phyloP scores from a whole-genome alignment of 805 yeast species.

The Suhomyces prunicola region DNA sequence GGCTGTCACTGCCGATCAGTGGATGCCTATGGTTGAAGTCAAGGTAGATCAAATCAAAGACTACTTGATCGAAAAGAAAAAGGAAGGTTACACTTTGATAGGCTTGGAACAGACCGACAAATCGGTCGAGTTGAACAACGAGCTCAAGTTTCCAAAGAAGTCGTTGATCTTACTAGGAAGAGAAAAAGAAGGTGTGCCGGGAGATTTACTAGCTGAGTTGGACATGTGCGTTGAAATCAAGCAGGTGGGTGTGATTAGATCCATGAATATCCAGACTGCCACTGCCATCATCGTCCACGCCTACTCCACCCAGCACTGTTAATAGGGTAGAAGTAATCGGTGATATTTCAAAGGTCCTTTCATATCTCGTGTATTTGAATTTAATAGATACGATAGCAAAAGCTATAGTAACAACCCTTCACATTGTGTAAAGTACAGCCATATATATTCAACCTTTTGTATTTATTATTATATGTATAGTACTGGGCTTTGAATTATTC shows the following conservation, averaged over 20 bases:
- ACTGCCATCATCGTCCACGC: conserved; percentile 94
- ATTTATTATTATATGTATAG: too few species aligned
- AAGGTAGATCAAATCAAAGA: conserved; percentile 49
- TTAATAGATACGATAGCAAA: too few species aligned
- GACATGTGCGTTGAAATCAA: conserved; percentile 89
- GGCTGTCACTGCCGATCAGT: conserved; percentile 89
- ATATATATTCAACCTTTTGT: too few species aligned
- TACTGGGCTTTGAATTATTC: too few species aligned
- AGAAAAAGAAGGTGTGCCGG: conserved; percentile 91
- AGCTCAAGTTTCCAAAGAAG: conserved; percentile 72
- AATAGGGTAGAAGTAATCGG: neutral
- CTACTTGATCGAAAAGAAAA: conserved; percentile 58
- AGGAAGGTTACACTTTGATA: conserved; percentile 79
- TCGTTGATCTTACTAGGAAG: conserved; percentile 77
- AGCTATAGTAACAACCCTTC: too few species aligned
- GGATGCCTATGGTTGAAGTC: conserved; percentile 93
- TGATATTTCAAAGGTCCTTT: too few species aligned
- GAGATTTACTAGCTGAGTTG: conserved; percentile 72
- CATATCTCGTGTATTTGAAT: too few species aligned
- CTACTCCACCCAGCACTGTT: conserved; percentile 69
- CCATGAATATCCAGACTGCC: conserved; percentile 97
- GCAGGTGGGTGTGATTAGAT: conserved; percentile 87
- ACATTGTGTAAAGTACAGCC: too few species aligned
- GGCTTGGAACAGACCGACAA: conserved; percentile 93
- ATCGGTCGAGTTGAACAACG: conserved; percentile 65